Conservation (phyloP, 257 asterid species). For the Paraleonurus japonicus region DNA sequence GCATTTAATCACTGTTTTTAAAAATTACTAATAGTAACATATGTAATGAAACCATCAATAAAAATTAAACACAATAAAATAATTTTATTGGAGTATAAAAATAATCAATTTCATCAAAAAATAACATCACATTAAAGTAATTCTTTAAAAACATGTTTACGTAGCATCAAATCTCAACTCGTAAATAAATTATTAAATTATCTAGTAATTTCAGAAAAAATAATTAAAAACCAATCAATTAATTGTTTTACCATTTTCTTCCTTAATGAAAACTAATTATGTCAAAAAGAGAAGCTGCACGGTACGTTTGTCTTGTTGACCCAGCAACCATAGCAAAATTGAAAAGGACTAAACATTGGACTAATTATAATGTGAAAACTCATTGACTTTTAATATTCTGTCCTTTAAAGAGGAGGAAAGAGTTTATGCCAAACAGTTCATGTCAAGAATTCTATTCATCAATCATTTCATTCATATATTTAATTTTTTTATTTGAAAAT, state of each 20-base stretch:
- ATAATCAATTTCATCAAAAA: too few relatives aligned
- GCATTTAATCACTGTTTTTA: too few relatives aligned
- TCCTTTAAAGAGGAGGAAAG: constrained; percentile 18
- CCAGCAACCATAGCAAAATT: constrained; percentile 42
- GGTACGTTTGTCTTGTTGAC: constrained; percentile 59
- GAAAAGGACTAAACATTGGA: constrained; percentile 18
- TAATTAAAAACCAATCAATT: constrained; percentile 5
- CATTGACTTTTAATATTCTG: constrained; percentile 22
- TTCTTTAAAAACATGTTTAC: too few relatives aligned
- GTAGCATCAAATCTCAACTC: too few relatives aligned
- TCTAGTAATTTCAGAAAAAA: constrained; percentile 35
- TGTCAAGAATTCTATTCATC: constrained; percentile 1
- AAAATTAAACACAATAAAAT: too few relatives aligned
- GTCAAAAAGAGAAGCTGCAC: constrained; percentile 27
- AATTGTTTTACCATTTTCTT: constrained; percentile 24
- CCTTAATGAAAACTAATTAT: constrained; percentile 36
- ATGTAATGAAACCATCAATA: too few relatives aligned
- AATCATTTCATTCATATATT: background rate
- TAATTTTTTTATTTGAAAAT: background rate
- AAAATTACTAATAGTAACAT: too few relatives aligned
- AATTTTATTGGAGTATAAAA: too few relatives aligned
- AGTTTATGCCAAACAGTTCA: constrained; percentile 21
- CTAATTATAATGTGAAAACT: constrained; percentile 18
- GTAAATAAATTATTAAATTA: too few relatives aligned
- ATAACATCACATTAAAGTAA: too few relatives aligned